phyloP scores from a whole-genome alignment of 768 basidiomycete genomes.

The Boletus subcaerulescens region DNA sequence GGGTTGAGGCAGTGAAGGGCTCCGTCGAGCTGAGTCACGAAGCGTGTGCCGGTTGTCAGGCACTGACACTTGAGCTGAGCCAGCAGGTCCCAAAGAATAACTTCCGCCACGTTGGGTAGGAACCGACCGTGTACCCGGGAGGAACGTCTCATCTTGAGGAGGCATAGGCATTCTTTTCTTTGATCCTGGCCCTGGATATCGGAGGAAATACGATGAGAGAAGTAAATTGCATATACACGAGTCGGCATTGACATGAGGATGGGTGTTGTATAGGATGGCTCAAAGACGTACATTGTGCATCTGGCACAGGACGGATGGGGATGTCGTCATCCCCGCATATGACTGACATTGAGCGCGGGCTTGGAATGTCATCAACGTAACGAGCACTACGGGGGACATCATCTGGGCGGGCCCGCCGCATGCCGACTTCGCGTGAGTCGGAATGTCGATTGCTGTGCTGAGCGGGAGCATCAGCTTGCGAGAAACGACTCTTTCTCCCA shows the following conservation, averaged over 20 bases:
- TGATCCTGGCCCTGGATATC: conserved; percentile 27
- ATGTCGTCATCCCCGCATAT: conserved; percentile 18
- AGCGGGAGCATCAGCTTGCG: conserved; percentile 16
- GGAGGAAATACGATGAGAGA: conserved; percentile 19
- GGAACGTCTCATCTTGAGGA: conserved; percentile 33
- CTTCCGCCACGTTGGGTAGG: conserved; percentile 10
- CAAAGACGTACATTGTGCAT: conserved; percentile 39
- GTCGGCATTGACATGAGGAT: conserved; percentile 28
- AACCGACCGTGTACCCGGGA: conserved; percentile 17
- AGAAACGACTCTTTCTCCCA: conserved; percentile 23
- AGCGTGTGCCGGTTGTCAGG: conserved; percentile 6
- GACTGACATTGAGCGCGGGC: conserved; percentile 16
- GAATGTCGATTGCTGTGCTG: conserved; percentile 12
- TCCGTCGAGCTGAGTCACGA: conserved; percentile 13
- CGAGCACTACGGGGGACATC: conserved; percentile 10
- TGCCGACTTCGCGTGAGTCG: conserved; percentile 14
- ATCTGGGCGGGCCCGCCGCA: conserved; percentile 20
- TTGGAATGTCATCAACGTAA: conserved; percentile 19
- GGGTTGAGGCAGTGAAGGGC: conserved; percentile 10
- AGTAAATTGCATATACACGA: conserved; percentile 19
- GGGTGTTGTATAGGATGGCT: conserved; percentile 27
- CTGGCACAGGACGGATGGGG: conserved; percentile 21
- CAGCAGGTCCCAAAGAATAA: conserved; percentile 4
- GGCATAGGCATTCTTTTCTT: conserved; percentile 38
- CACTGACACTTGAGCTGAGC: background rate